These are phyloP conservation scores for Colletotrichum sp. DNA, from an alignment of 2,329 filamentous ascomycete species.

Conservation along the genomic window DNA sequence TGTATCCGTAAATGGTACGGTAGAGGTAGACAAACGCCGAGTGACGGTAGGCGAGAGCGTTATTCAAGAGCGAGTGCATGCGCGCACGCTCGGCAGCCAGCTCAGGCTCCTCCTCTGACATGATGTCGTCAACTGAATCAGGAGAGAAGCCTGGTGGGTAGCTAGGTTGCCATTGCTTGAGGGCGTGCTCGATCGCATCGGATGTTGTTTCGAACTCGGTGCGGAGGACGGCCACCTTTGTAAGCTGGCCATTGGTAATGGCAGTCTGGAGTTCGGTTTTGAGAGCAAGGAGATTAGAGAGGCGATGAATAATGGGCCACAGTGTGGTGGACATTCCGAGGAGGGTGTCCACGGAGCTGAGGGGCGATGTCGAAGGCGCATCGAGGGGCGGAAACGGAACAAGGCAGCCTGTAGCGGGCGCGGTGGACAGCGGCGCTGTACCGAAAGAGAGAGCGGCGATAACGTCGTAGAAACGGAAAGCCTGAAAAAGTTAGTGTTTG, in stretches of 20 bases:
- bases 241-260: constrained; percentile 41
- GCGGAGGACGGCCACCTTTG: constrained; percentile 52
- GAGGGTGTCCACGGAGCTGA: constrained; percentile 61
- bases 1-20: constrained; percentile 55
- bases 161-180: constrained; percentile 61
- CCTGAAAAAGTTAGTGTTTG: constrained; percentile 40
- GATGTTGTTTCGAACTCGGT: constrained; percentile 57
- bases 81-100: constrained; percentile 41
- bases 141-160: constrained; percentile 45
- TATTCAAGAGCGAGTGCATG: constrained; percentile 61
- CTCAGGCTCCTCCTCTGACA: constrained; percentile 26
- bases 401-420: constrained; percentile 51
- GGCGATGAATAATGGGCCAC: constrained; percentile 67
- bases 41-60: constrained; percentile 65
- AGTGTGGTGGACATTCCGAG: constrained; percentile 67
- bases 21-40: constrained; percentile 64
- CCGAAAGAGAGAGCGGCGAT: constrained; percentile 68
- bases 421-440: constrained; percentile 59
- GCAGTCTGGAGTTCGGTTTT: constrained; percentile 58
- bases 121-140: constrained; percentile 18
- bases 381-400: constrained; percentile 53
- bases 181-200: constrained; percentile 59
- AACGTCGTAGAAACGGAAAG: constrained; percentile 70
- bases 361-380: constrained; percentile 48
- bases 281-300: constrained; percentile 59